These are phyloP conservation scores for Spinellus fusiger DNA, from an alignment of 192 early-diverging fungal genomes.

Conservation along the genomic window DNA sequence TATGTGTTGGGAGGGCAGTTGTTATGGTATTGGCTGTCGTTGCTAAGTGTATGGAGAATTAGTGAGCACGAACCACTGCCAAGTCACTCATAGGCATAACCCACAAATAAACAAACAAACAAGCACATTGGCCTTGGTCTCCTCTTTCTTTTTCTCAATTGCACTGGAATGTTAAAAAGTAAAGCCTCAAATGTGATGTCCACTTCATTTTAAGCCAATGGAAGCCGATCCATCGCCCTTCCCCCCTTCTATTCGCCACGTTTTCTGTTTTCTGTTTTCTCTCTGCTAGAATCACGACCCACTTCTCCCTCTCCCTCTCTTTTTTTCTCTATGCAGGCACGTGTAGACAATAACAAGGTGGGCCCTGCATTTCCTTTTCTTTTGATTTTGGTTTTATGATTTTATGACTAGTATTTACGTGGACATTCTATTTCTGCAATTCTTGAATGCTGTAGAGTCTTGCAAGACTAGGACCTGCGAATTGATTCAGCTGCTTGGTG, in stretches of 20 bases:
- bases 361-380: no score
- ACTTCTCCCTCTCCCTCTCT: not conserved
- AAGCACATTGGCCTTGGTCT: not conserved
- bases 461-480: constrained; percentile 88
- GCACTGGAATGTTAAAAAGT: no score
- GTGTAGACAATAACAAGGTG: not conserved
- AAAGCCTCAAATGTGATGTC: no score
- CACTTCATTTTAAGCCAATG: no score
- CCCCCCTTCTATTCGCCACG: not conserved
- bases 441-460: constrained; percentile 83
- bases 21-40: no score
- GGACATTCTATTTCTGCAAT: constrained; percentile 64
- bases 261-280: not conserved
- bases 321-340: not conserved
- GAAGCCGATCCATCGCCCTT: no score
- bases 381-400: no score
- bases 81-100: not conserved
- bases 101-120: not conserved
- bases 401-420: not conserved
- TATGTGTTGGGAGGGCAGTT: no score
- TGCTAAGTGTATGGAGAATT: no score
- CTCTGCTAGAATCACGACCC: not conserved
- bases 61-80: no score
- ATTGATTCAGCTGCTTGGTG: constrained; percentile 88
- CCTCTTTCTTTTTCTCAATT: not conserved